phyloP scores from a whole-genome alignment of 345 rosid genomes.

The Eucalyptus dawsonii region DNA sequence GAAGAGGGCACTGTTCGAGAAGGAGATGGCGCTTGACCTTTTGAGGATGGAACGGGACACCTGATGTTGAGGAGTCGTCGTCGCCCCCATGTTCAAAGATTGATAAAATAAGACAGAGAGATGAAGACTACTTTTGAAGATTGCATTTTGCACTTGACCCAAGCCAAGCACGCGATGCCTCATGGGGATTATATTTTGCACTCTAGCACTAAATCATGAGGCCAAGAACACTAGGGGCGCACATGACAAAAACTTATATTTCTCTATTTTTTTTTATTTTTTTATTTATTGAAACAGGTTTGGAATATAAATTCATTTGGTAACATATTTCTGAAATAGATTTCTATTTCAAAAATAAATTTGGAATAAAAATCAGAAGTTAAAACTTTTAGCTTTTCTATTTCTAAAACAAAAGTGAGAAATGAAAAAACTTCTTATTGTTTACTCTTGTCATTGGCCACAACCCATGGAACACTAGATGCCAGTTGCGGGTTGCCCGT shows the following conservation, averaged over 20 bases:
- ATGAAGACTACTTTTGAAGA: not conserved
- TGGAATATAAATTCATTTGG: too few species aligned
- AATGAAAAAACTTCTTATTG: too few species aligned
- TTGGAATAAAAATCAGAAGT: too few species aligned
- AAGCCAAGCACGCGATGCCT: not conserved
- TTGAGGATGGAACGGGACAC: not conserved
- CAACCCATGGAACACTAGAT: too few species aligned
- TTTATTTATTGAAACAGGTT: accelerated
- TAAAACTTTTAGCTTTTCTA: too few species aligned
- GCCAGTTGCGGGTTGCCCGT: accelerated
- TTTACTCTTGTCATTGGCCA: too few species aligned
- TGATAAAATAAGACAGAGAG: not conserved
- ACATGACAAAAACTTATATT: too few species aligned
- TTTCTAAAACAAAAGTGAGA: too few species aligned
- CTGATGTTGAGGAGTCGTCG: not conserved
- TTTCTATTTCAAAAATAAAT: too few species aligned
- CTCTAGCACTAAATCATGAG: not conserved
- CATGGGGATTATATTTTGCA: not conserved
- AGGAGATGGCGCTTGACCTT: not conserved
- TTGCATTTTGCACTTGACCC: not conserved
- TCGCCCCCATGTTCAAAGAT: not conserved
- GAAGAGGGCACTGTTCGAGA: not conserved
- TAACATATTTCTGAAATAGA: too few species aligned
- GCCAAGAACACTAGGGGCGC: accelerated
- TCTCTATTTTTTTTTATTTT: accelerated